Conservation (phyloP, 2,329 filamentous ascomycete genomes). For the Monosporascus sp. region DNA sequence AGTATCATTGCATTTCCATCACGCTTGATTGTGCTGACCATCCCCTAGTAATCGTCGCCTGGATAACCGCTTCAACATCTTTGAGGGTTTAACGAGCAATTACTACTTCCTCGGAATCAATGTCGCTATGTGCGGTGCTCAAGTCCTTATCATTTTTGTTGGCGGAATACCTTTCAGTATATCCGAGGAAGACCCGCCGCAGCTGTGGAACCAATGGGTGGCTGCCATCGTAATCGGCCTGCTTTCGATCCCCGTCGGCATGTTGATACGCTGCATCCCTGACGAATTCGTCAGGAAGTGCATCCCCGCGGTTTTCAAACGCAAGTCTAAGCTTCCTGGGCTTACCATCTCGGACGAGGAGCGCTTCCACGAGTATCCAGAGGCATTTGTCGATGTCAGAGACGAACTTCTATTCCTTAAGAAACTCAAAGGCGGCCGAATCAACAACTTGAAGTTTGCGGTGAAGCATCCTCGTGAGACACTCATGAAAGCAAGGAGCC, state of each 20-base stretch:
- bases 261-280: constrained; percentile 76
- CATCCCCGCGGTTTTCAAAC: constrained; percentile 49
- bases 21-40: constrained; percentile 15
- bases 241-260: constrained; percentile 78
- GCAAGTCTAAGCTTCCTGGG: constrained; percentile 42
- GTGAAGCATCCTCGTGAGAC: constrained; percentile 70
- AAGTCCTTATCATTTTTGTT: constrained; percentile 84
- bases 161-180: constrained; percentile 79
- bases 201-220: constrained; percentile 77
- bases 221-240: constrained; percentile 79
- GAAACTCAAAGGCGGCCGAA: constrained; percentile 71
- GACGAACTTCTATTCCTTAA: constrained; percentile 78
- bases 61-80: constrained; percentile 93
- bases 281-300: constrained; percentile 57
- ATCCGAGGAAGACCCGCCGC: constrained; percentile 36
- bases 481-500: constrained; percentile 58
- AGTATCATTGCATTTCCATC: constrained; percentile 31
- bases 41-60: constrained; percentile 70
- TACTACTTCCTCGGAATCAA: constrained; percentile 87
- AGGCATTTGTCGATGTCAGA: constrained; percentile 66
- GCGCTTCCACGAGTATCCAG: constrained; percentile 62
- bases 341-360: constrained; percentile 62
- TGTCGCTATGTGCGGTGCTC: constrained; percentile 78
- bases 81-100: constrained; percentile 80
- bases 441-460: constrained; percentile 76